Evolutionary conservation across 2,329 filamentous ascomycete genomes (phyloP), one percentile per base, ranked within the genome.

Genomic region (Pseudopithomyces chartarum): DNA sequence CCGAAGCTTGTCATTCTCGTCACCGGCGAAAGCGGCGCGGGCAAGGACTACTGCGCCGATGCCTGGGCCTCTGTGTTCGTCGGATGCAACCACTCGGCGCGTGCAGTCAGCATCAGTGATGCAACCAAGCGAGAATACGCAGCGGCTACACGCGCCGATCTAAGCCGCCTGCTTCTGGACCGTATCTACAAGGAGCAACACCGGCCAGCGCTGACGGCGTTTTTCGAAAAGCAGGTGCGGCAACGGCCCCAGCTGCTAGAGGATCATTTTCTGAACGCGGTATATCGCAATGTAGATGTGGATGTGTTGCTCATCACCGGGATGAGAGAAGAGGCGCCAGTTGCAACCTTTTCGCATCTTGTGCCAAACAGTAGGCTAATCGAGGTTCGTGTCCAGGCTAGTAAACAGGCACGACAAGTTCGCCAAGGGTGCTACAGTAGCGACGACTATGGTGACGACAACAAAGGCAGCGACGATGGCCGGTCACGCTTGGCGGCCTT

Each of bases 101-200:
- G 76, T 33, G 73, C 66, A 20, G 75, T 79, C 33, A 86, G 85
- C 54, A 63, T 66, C 15, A 87, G 85, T 69, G 80, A 87, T 65
- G 74, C 51, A 1, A 83, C 75, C n/a, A 88, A 88, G 75, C 73
- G 70, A 64, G 80, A 84, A 68, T 88, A 87, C 49, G 84, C 85
- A 1, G 70, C 63, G 2, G 76, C 73, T 39, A 81, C 73, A 1
- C 81, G 81, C 38, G 80, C 81, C 15, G 76, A 87, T 56, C 20
- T 82, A 0, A 46, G 70, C 12, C 79, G 78, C 34, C 73, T 89
- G 44, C 74, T 86, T 36, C 12, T 32, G 0, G 81, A 88, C 58
- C 85, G 85, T 55, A 73, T 58, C 23, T 89, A 88, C 73, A 89
- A 89, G 66, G 86, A 89, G 72, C 63, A 83, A 55, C 85, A 88